Evolutionary conservation across 768 basidiomycete genomes (phyloP).

Genomic region (Naganishia kalamii): DNA sequence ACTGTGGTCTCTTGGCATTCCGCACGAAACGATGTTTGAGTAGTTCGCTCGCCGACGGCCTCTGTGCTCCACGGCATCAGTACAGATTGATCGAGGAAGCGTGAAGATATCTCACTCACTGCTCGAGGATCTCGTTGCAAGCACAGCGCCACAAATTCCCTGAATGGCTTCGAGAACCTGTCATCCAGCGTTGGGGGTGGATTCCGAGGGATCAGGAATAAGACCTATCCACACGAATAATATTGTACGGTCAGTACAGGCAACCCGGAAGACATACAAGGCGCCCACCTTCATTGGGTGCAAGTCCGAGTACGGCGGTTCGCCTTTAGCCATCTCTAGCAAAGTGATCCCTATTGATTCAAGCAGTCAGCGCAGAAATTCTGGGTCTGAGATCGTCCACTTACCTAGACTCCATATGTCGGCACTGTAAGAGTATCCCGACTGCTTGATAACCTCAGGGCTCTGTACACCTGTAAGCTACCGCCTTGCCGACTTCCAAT

Average conservation of each 20-base stretch:
- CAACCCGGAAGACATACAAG: neutral
- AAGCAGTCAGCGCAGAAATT: neutral
- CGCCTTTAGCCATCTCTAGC: slow-evolving; percentile 93
- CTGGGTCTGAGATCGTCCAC: neutral
- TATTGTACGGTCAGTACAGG: neutral
- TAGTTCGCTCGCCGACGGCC: slow-evolving; percentile 88
- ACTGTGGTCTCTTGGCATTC: slow-evolving; percentile 88
- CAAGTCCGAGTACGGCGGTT: slow-evolving; percentile 94
- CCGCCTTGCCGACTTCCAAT: neutral
- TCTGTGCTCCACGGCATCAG: slow-evolving; percentile 50
- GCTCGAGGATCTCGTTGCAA: slow-evolving; percentile 89
- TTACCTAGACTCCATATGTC: slow-evolving; percentile 94
- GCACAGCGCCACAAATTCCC: slow-evolving; percentile 88
- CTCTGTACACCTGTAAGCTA: slow-evolving; percentile 46
- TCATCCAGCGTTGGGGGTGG: slow-evolving; percentile 84
- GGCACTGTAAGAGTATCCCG: slow-evolving; percentile 96
- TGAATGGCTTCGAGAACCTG: slow-evolving; percentile 84
- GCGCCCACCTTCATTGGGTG: slow-evolving; percentile 92
- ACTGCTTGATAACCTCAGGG: slow-evolving; percentile 98
- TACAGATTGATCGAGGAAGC: slow-evolving; percentile 19
- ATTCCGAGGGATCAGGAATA: slow-evolving; percentile 98
- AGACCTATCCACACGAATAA: slow-evolving; percentile 55
- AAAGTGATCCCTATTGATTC: slow-evolving; percentile 57
- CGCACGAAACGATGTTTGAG: slow-evolving; percentile 93
- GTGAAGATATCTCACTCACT: slow-evolving; percentile 52